Conservation (phyloP, 805 yeast genomes). For the Pichia insulana region DNA sequence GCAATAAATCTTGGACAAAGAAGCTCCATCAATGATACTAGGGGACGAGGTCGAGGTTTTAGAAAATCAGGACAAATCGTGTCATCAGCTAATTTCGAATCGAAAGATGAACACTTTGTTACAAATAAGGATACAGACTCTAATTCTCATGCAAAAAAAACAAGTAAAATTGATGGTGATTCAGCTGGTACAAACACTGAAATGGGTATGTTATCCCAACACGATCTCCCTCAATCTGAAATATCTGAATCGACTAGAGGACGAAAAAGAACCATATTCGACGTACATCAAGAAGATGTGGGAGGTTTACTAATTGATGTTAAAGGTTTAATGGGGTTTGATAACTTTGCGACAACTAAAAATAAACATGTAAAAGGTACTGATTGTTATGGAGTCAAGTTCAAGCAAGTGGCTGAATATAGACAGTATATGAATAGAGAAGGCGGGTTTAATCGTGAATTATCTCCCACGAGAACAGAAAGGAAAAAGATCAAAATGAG, state of each 20-base stretch:
- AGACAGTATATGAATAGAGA: constrained; percentile 54
- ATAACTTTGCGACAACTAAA: constrained; percentile 46
- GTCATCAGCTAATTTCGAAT: too few relatives aligned
- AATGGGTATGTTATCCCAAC: too few relatives aligned
- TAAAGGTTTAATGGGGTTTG: constrained; percentile 49
- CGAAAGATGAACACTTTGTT: too few relatives aligned
- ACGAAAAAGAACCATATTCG: constrained; percentile 1
- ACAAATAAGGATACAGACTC: too few relatives aligned
- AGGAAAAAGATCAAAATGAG: constrained; percentile 5
- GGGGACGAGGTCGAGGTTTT: neutral
- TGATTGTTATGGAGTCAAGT: constrained; percentile 34
- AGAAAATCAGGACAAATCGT: too few relatives aligned
- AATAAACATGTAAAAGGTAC: constrained; percentile 46
- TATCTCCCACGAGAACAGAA: constrained; percentile 34
- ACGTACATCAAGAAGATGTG: constrained; percentile 5
- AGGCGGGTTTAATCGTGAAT: constrained; percentile 47
- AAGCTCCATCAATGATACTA: neutral
- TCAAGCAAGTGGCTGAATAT: constrained; percentile 34
- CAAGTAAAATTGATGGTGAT: too few relatives aligned
- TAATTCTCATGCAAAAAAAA: too few relatives aligned
- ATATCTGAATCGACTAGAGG: neutral
- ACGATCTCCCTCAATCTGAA: too few relatives aligned
- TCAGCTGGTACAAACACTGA: too few relatives aligned
- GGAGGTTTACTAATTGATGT: constrained; percentile 22
- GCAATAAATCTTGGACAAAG: constrained; percentile 10